Percentiles rank a stretch among this genome's conserved stretches.
These are phyloP conservation scores for Coemansia sp. DNA, from an alignment of 192 early-diverging fungal species.

Conservation along the genomic window DNA sequence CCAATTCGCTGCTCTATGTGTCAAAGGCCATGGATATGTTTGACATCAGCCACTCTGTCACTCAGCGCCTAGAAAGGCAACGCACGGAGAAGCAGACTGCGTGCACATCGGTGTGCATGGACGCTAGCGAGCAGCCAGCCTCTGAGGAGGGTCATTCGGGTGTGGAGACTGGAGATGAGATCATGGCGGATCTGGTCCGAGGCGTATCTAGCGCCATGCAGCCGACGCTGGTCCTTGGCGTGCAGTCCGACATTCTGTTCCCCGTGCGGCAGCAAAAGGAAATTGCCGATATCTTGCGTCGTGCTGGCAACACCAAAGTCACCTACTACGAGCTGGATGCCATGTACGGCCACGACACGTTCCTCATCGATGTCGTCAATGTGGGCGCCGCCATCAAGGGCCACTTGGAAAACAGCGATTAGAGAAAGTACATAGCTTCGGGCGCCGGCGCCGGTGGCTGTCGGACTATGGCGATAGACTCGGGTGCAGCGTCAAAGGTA, in stretches of 20 bases:
- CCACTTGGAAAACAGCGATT: slow-evolving; percentile 60
- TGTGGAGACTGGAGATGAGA: slow-evolving; percentile 41
- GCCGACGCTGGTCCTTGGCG: slow-evolving; percentile 89
- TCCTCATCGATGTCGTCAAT: slow-evolving; percentile 85
- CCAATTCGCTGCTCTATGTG: slow-evolving; percentile 90
- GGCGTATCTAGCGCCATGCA: slow-evolving; percentile 60
- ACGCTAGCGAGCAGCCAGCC: slow-evolving; percentile 17
- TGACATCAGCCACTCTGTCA: slow-evolving; percentile 73
- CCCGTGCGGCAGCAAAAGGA: slow-evolving; percentile 95
- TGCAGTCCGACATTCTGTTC: slow-evolving; percentile 94
- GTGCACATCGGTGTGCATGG: slow-evolving; percentile 23
- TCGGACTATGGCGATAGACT: neutral
- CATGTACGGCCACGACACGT: slow-evolving; percentile 97
- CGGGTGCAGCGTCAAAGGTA: slow-evolving; percentile 44
- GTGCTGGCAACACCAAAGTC: slow-evolving; percentile 82
- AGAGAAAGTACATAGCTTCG: slow-evolving; percentile 25
- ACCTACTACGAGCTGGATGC: slow-evolving; percentile 97
- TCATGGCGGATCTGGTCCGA: slow-evolving; percentile 61
- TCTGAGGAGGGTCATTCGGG: slow-evolving; percentile 7
- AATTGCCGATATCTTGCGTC: slow-evolving; percentile 82
- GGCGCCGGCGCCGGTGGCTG: slow-evolving; percentile 20
- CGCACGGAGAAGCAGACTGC: slow-evolving; percentile 10
- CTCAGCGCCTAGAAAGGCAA: slow-evolving; percentile 39
- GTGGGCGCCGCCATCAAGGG: slow-evolving; percentile 96
- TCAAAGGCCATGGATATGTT: slow-evolving; percentile 99